Evolutionary conservation across 2,329 filamentous ascomycete species (phyloP).

Genomic region (Penicillium concentricum): DNA sequence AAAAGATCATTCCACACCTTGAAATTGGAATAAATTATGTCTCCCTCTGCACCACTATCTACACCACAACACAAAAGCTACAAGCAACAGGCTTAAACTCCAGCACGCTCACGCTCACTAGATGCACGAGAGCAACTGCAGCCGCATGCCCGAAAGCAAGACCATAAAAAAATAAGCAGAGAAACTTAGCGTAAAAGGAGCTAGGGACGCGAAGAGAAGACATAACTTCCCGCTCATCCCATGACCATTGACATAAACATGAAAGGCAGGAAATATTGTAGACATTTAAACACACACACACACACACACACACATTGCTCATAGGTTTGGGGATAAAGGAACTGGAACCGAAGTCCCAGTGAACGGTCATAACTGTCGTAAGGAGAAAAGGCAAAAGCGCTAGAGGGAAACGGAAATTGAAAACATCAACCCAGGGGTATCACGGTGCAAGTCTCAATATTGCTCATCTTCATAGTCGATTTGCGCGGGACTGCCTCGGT

Average conservation of each 20-base stretch:
- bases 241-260: neutral
- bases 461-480: slow-evolving; percentile 39
- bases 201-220: neutral
- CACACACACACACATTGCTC: slow-evolving; percentile 5
- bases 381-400: slow-evolving; percentile 6
- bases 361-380: slow-evolving; percentile 6
- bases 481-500: slow-evolving; percentile 43
- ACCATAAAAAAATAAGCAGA: neutral
- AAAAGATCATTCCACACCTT: neutral
- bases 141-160: neutral
- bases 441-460: slow-evolving; percentile 28
- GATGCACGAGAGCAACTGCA: neutral
- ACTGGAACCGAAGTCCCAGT: slow-evolving; percentile 1
- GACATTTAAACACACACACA: slow-evolving; percentile 4
- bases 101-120: neutral
- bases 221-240: neutral
- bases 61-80: neutral
- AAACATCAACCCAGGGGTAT: slow-evolving; percentile 21
- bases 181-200: neutral
- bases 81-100: neutral
- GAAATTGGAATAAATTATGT: neutral
- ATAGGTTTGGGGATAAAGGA: neutral
- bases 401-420: slow-evolving; percentile 6
- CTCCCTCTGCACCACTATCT: neutral
- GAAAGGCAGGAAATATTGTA: slow-evolving; percentile 1